Evolutionary conservation across 345 rosid species (phyloP).

Genomic region (Eucalyptus lansdowneana): DNA sequence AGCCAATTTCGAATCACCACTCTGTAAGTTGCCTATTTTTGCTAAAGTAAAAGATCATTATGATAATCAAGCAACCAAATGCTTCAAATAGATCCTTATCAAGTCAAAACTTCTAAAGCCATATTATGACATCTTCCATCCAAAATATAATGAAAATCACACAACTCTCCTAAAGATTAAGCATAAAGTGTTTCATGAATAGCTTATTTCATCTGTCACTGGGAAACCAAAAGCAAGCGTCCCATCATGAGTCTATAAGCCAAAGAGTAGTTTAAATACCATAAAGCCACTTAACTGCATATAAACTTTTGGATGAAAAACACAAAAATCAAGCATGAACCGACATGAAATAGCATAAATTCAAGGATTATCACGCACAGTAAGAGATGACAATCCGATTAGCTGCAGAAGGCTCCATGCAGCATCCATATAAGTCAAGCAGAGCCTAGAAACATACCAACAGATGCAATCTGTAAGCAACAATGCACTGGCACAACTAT

Average conservation of each 20-base stretch:
- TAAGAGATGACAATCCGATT: conserved; percentile 31
- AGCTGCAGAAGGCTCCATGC: conserved; percentile 52
- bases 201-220: background rate
- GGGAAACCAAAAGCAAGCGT: background rate
- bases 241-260: background rate
- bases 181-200: background rate
- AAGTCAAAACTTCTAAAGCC: background rate
- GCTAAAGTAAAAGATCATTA: background rate
- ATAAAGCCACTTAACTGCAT: background rate
- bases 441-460: conserved; percentile 27
- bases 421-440: conserved; percentile 53
- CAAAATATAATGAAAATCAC: background rate
- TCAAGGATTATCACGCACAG: conserved; percentile 27
- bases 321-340: background rate
- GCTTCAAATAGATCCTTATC: background rate
- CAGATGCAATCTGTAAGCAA: background rate
- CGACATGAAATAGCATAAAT: background rate
- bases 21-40: background rate
- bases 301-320: background rate
- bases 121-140: background rate
- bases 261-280: background rate
- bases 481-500: background rate
- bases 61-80: background rate
- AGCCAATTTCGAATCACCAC: background rate
- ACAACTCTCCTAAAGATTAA: background rate